Evolutionary conservation across 1,284 basidiomycete species (phyloP).

Genomic region (Cutaneotrichosporon cyanovorans): DNA sequence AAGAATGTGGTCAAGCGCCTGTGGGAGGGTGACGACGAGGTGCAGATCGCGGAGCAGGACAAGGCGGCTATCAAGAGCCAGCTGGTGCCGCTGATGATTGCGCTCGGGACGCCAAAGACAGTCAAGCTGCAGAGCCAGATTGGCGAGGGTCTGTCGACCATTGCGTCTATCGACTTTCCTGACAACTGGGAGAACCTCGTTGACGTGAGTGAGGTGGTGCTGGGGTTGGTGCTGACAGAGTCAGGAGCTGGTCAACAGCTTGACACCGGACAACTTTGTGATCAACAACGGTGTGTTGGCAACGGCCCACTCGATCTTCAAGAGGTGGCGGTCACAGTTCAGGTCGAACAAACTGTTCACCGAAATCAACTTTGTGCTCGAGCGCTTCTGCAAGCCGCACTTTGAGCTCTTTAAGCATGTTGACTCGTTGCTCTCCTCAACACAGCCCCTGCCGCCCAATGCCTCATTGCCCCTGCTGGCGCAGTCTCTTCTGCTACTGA

Average conservation of each 20-base stretch:
- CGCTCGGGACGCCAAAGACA: conserved; percentile 45
- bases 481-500: conserved; percentile 66
- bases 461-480: conserved; percentile 51
- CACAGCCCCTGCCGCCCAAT: conserved; percentile 40
- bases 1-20: conserved; percentile 77
- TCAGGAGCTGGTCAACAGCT: conserved; percentile 74
- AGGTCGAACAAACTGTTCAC: conserved; percentile 79
- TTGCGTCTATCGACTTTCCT: conserved; percentile 83
- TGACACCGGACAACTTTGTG: conserved; percentile 70
- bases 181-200: conserved; percentile 73
- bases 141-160: conserved; percentile 77
- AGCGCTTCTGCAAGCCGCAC: conserved; percentile 74
- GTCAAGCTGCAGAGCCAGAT: conserved; percentile 59
- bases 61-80: conserved; percentile 49
- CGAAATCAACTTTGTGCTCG: conserved; percentile 87
- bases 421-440: conserved; percentile 46
- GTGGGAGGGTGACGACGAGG: conserved; percentile 59
- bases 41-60: conserved; percentile 39
- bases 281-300: conserved; percentile 84
- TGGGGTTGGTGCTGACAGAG: neutral
- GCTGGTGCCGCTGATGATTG: conserved; percentile 52
- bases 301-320: conserved; percentile 93
- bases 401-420: conserved; percentile 66
- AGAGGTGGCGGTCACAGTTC: conserved; percentile 80
- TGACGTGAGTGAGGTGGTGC: conserved; percentile 55